Base-by-base conservation (phyloP, 2,329 filamentous ascomycete genomes). In the Alternaria arborescens region DNA sequence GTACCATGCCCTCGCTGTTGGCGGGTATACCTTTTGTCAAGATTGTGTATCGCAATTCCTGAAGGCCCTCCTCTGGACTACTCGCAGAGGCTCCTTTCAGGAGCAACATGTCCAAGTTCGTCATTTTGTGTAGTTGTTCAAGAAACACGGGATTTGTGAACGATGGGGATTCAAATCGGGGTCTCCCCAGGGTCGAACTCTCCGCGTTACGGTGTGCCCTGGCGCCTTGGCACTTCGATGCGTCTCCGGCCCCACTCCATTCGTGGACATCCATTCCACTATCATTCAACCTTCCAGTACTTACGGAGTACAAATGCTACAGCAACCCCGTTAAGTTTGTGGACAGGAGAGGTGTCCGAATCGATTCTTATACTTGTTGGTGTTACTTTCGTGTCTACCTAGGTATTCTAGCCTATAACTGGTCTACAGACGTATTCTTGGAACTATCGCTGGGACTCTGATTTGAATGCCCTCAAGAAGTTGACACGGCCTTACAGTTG, bases 1-100 rank as follows among this genome's bases (percentile, higher is more conserved):
- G 78, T 76, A 93, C 91, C 91, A 93, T 94, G 83, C 91, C 91
- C 78, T 94, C 91, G 67, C 85, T 86, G 72, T 93, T 91, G 69
- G 88, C 89, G 74, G 91, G 91, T 75, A 94, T 87, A 62, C 91
- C 91, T 71, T 92, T 88, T 66, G 90, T 88, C 53, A 94, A 81
- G 52, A 94, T 89, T 71, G 91, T 90, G 79, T 89, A 87, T 51
- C 91, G 86, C 70, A 90, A 82, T 69, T 89, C 90, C 71, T 91
- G 88, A 52, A 94, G 81, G 8, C 89, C 89, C 18, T 86, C 86
- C 24, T 84, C 76, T 24, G 90, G 82, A 76, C 95, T 89, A 20
- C 89, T 91, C 66, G 89, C 86, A 2, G 88, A 87, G 2, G 93
- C 92, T 0, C 93, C 94, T 64, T 94, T 92, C 67, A 92, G 88